Base-by-base conservation (phyloP, 331 rosid genomes). In the Dryas integrifolia region DNA sequence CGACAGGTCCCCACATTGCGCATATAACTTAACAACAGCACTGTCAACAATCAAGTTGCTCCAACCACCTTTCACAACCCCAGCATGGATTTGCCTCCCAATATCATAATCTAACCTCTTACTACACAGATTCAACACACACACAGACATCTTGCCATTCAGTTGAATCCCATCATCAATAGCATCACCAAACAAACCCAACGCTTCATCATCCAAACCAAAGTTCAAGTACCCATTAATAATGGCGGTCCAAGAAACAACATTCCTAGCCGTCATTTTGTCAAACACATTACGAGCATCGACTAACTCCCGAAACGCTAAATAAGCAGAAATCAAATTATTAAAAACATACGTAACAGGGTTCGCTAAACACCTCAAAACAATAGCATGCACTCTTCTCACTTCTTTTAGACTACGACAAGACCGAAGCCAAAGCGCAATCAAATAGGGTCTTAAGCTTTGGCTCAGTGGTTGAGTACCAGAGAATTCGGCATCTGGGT, bases 211-310 rank as follows among this genome's bases (percentile, higher is more conserved):
- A 26, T 88, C 85, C 68, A 83, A 81, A 56, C 88, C 85, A 38
- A 74, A 73, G 57, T 72, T 81, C 65, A 86, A 72, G 81, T 91
- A 89, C 59, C 96, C 97, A 69, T 91, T 80, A 70, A 93, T 89
- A 58, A 93, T 67, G 38, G 97, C 95, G 18, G 96, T 89, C 98
- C 98, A 93, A 41, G 96, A 80, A 78, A 93, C 92, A 11, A 86
- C 92, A 68, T 82, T 88, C 48, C 82, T 89, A 16, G 77, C 67
- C 14, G 87, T 13, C 92, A 94, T 86, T 79, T 83, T 72, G 50
- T 89, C 95, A 58, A 94, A 89, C 87, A 89, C 88, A n/a, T 79
- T 75, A 58, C 91, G 92, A 50, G 97, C 97, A 8, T 65, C 69
- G 24, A 46, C 72, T 55, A 93, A 76, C 79, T 79, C 76, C 67